These are phyloP conservation scores for Fraxinus americana DNA, from an alignment of 257 asterid genomes.

Conservation along the genomic window DNA sequence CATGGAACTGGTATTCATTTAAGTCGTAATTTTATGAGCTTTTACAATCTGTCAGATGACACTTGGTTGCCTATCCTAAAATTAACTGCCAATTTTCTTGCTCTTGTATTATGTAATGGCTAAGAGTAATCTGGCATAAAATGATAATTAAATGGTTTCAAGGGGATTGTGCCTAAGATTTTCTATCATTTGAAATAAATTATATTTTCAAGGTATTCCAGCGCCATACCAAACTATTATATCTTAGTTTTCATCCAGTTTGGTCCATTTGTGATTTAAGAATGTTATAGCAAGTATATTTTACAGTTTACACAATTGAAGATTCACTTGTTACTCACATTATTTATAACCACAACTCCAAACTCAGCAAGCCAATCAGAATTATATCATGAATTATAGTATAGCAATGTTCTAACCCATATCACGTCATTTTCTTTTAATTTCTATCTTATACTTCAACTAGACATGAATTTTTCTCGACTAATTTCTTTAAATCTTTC, in stretches of 20 bases:
- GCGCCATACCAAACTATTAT: not conserved
- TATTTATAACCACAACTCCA: not conserved
- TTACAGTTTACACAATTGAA: not conserved
- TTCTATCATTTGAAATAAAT: not conserved
- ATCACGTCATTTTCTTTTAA: not conserved
- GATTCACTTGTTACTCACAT: not conserved
- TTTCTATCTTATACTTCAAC: not conserved
- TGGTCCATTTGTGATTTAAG: too few species aligned
- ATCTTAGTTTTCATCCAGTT: not conserved
- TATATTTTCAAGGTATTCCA: not conserved
- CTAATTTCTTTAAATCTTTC: not conserved
- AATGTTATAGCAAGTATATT: too few species aligned
- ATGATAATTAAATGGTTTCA: not conserved
- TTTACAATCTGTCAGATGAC: not conserved
- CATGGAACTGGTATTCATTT: slow-evolving; percentile 72
- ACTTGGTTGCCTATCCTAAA: not conserved
- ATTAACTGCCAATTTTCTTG: not conserved
- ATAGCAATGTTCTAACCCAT: not conserved
- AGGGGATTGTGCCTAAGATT: not conserved
- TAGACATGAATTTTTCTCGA: not conserved
- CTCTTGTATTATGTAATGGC: not conserved
- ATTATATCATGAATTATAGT: not conserved
- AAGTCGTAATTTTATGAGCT: not conserved
- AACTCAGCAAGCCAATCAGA: not conserved
- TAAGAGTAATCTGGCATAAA: not conserved